Percentiles rank a stretch among this genome's conserved stretches.
phyloP scores from a whole-genome alignment of 352 stramenopile genomes.

The Phytophthora cactorum region DNA sequence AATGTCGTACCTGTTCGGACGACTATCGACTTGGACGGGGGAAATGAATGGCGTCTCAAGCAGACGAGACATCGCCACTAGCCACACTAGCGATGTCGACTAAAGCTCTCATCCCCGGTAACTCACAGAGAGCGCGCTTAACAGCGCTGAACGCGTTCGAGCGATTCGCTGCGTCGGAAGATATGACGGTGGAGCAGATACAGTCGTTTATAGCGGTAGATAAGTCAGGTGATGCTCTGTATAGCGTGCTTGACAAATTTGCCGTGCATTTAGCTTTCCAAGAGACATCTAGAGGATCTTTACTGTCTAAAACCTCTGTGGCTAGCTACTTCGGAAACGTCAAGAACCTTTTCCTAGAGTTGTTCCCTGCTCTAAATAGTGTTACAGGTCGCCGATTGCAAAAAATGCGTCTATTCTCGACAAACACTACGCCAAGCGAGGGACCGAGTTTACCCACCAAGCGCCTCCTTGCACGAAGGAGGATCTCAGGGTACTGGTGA shows the following conservation, averaged over 20 bases:
- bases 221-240: not conserved
- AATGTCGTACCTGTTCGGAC: slow-evolving; percentile 2
- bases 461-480: slow-evolving; percentile 13
- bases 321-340: slow-evolving; percentile 21
- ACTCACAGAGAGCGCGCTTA: slow-evolving; percentile 1
- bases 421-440: not conserved
- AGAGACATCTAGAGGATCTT: slow-evolving; percentile 7
- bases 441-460: slow-evolving; percentile 6
- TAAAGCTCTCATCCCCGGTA: slow-evolving; percentile 5
- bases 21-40: not conserved
- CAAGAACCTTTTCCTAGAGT: slow-evolving; percentile 20
- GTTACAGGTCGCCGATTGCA: not conserved
- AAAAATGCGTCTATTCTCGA: slow-evolving; percentile 15
- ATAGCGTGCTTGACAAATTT: slow-evolving; percentile 10
- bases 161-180: not conserved
- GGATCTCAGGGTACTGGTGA: not conserved
- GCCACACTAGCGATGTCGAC: slow-evolving; percentile 4
- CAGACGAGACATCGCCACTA: not conserved
- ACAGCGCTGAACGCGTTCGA: slow-evolving; percentile 9
- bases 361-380: slow-evolving; percentile 1
- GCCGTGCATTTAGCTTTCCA: slow-evolving; percentile 4
- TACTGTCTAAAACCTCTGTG: slow-evolving; percentile 12
- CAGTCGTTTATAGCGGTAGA: not conserved
- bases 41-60: not conserved
- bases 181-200: not conserved